Evolutionary conservation across 2,329 filamentous ascomycete species (phyloP).

Genomic region (Botrytis sinoallii): DNA sequence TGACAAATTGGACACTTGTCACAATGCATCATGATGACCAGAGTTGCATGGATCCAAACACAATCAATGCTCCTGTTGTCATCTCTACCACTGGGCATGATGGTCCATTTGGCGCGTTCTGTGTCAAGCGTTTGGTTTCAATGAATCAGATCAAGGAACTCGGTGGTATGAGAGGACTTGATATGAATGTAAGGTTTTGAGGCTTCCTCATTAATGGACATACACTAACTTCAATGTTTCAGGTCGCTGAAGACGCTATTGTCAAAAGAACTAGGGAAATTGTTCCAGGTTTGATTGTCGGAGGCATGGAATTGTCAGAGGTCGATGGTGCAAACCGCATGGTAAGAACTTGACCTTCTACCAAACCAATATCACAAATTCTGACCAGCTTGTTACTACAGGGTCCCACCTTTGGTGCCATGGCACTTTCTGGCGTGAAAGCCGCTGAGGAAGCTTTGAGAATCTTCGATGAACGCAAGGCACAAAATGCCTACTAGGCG

Average conservation of each 20-base stretch:
- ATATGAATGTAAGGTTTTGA: constrained; percentile 64
- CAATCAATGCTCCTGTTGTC: constrained; percentile 86
- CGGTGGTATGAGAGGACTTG: constrained; percentile 87
- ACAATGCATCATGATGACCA: constrained; percentile 85
- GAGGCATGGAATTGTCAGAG: constrained; percentile 90
- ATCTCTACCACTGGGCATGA: constrained; percentile 92
- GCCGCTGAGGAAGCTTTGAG: constrained; percentile 82
- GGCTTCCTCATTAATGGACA: background rate
- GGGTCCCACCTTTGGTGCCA: constrained; percentile 79
- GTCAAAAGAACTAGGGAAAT: constrained; percentile 89
- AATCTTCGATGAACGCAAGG: constrained; percentile 74
- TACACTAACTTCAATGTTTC: background rate
- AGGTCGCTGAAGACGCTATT: constrained; percentile 79
- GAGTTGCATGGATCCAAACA: constrained; percentile 96
- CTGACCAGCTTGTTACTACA: constrained; percentile 23
- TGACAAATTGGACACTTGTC: constrained; percentile 95
- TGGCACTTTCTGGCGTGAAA: constrained; percentile 85
- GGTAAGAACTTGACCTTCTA: constrained; percentile 46
- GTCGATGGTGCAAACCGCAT: constrained; percentile 90
- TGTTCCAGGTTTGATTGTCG: constrained; percentile 83
- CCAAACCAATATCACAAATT: background rate
- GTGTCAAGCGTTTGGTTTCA: constrained; percentile 82
- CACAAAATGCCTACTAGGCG: constrained; percentile 58
- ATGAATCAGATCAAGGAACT: constrained; percentile 82
- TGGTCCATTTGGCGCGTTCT: constrained; percentile 87